Evolutionary conservation across 1,284 basidiomycete species (phyloP).

Genomic region (Blastosporella zonata): DNA sequence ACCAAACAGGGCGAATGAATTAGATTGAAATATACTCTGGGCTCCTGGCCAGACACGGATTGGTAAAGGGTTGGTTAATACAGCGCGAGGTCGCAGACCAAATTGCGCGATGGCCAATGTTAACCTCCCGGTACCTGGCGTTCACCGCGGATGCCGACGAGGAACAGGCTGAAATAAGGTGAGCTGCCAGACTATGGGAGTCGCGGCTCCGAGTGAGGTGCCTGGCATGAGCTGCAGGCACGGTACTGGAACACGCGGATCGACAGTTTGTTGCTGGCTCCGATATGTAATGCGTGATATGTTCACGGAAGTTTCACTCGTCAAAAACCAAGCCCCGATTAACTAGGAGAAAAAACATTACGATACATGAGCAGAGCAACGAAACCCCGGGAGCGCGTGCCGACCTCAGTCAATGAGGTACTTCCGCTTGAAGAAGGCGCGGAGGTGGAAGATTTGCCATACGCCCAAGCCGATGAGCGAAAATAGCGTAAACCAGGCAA

Average conservation of each 20-base stretch:
- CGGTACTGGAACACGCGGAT: background rate
- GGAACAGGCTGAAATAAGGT: background rate
- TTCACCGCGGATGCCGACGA: background rate
- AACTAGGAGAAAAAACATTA: conserved; percentile 8
- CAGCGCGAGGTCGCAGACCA: background rate
- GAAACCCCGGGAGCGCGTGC: background rate
- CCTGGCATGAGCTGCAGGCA: background rate
- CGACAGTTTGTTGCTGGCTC: background rate
- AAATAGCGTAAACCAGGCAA: conserved; percentile 85
- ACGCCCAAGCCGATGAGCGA: conserved; percentile 82
- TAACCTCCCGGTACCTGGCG: background rate
- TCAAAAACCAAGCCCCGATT: conserved; percentile 13
- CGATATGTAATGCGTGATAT: background rate
- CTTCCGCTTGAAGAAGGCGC: conserved; percentile 95
- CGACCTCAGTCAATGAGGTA: conserved; percentile 85
- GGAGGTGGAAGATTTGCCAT: conserved; percentile 94
- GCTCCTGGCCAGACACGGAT: background rate
- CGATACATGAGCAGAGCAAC: conserved; percentile 6
- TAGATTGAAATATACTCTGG: background rate
- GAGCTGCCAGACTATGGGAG: background rate
- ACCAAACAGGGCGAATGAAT: background rate
- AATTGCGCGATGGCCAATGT: background rate
- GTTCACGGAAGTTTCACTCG: background rate
- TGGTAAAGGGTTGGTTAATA: too few relatives aligned
- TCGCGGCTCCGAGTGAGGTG: background rate